A percentile compares a stretch with the other conserved stretches of the same genome.
Evolutionary conservation across 345 rosid species (phyloP).

Genomic region (Pistacia atlantica): DNA sequence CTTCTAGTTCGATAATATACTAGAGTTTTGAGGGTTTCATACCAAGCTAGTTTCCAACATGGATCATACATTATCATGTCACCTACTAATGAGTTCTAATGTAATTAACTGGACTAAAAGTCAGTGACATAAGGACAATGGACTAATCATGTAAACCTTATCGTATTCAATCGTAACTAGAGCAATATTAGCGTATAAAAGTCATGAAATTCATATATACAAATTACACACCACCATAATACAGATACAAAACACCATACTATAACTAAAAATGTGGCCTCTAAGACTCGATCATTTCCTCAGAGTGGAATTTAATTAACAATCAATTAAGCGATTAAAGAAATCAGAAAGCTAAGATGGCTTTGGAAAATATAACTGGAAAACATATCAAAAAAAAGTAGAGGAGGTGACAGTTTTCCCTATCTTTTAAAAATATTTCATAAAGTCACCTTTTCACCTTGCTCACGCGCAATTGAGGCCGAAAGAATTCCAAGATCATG

Average conservation of each 20-base stretch:
- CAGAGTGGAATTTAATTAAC: neutral
- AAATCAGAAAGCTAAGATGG: neutral
- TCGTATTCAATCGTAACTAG: no score
- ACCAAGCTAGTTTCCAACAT: no score
- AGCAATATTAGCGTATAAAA: neutral
- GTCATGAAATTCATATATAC: neutral
- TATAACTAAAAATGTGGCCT: neutral
- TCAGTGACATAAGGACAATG: no score
- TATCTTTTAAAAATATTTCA: neutral
- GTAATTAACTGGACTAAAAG: no score
- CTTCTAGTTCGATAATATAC: no score
- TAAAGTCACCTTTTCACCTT: slow-evolving; percentile 43
- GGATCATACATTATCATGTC: no score
- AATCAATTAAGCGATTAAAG: neutral
- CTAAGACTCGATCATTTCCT: neutral
- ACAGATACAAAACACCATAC: neutral
- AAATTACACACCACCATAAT: neutral
- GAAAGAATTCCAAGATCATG: slow-evolving; percentile 89
- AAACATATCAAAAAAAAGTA: neutral
- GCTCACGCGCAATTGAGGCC: slow-evolving; percentile 80
- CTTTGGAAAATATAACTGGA: neutral
- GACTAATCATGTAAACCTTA: no score
- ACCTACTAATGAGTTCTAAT: no score
- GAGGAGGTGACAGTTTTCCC: neutral
- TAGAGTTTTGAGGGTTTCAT: no score